Percentiles rank a stretch among this genome's conserved stretches.
phyloP scores from a whole-genome alignment of 352 stramenopile species.

The Globisporangium camurandrum region DNA sequence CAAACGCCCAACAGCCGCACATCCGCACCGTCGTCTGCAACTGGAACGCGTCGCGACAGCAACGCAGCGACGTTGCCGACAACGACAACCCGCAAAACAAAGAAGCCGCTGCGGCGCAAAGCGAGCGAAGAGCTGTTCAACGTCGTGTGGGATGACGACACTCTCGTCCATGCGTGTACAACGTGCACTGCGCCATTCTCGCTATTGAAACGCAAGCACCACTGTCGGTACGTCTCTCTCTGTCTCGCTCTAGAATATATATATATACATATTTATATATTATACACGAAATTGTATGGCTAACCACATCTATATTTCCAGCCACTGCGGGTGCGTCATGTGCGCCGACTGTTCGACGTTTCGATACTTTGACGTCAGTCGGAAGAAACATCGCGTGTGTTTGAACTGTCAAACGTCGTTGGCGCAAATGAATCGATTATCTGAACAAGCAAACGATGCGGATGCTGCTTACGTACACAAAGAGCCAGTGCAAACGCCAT shows the following conservation, averaged over 20 bases:
- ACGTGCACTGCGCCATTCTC: constrained; percentile 59
- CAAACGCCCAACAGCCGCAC: not conserved
- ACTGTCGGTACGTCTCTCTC: constrained; percentile 39
- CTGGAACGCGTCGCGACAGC: not conserved
- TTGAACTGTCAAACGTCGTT: constrained; percentile 26
- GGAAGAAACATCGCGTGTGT: constrained; percentile 64
- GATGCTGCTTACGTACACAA: not conserved
- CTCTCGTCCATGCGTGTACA: constrained; percentile 29
- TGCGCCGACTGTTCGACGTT: constrained; percentile 72
- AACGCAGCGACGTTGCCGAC: constrained; percentile 7
- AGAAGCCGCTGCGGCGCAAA: constrained; percentile 23
- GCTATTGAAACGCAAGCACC: constrained; percentile 62
- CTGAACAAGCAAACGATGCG: not conserved
- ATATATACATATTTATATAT: not conserved
- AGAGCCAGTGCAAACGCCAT: constrained; percentile 2
- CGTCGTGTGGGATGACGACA: constrained; percentile 54
- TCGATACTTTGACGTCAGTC: constrained; percentile 46
- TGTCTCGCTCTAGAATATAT: not conserved
- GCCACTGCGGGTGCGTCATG: constrained; percentile 59
- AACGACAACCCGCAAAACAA: constrained; percentile 6
- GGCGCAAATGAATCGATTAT: constrained; percentile 10
- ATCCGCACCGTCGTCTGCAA: not conserved
- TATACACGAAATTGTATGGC: not conserved
- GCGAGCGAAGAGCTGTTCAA: constrained; percentile 57
- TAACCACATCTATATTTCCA: constrained; percentile 9